Conservation (phyloP, 1,139 yeast species). For the Kodamaea derodonti region DNA sequence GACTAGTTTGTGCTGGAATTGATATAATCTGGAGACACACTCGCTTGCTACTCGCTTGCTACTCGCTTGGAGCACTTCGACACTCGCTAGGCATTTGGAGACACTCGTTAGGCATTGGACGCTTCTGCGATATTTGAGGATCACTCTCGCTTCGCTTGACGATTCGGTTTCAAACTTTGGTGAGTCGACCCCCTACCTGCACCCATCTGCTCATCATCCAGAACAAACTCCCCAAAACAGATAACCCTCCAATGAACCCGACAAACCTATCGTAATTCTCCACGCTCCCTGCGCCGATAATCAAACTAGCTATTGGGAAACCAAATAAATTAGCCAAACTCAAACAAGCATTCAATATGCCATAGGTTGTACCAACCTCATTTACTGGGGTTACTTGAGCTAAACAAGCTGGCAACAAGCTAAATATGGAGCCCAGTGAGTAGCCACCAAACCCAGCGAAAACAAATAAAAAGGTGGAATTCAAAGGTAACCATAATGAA, state of each 20-base stretch:
- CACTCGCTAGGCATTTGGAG: no score
- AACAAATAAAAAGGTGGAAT: conserved; percentile 20
- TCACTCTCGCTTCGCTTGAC: no score
- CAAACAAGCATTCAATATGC: conserved; percentile 29
- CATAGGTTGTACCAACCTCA: conserved; percentile 29
- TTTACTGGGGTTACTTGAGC: conserved; percentile 25
- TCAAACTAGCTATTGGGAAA: conserved; percentile 36
- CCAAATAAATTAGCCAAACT: conserved; percentile 30
- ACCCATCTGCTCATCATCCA: conserved; percentile 10
- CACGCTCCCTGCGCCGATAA: conserved; percentile 29
- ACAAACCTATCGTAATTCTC: conserved; percentile 23
- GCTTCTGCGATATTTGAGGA: no score
- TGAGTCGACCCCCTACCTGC: no score
- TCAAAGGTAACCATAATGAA: conserved; percentile 25
- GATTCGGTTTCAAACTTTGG: conserved; percentile 8
- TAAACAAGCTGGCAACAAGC: conserved; percentile 29
- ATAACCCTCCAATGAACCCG: conserved; percentile 28
- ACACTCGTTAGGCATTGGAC: no score
- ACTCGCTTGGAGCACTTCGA: no score
- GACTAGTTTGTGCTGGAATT: no score
- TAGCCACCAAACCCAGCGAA: conserved; percentile 28
- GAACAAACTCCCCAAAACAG: conserved; percentile 14
- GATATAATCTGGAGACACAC: no score
- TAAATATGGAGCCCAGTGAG: conserved; percentile 29
- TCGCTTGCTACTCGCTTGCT: no score